Conservation (phyloP, 306 rosid genomes). For the Cotoneaster glaucophyllus region DNA sequence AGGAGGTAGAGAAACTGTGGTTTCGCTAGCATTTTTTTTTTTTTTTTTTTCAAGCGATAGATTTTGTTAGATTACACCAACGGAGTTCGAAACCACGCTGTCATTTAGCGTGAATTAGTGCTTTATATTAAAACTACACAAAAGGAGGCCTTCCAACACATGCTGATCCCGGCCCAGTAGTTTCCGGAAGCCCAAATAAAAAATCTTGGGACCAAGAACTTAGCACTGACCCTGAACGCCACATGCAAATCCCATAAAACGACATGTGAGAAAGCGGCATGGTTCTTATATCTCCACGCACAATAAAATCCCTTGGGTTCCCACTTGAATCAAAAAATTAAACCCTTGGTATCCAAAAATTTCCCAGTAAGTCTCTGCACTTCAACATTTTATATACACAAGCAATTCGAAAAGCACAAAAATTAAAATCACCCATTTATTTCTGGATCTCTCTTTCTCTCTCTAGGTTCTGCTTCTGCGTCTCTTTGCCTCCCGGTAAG, state of each 20-base stretch:
- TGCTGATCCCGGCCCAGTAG: background rate
- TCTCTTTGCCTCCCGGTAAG: conserved; percentile 14
- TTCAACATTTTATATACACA: background rate
- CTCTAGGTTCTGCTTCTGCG: background rate
- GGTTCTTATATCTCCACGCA: background rate
- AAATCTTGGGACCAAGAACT: background rate
- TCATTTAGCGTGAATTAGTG: too few relatives aligned
- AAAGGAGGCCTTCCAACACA: too few relatives aligned
- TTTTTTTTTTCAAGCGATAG: too few relatives aligned
- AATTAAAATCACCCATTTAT: background rate
- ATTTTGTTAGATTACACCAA: too few relatives aligned
- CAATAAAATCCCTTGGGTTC: background rate
- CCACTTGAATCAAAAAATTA: background rate
- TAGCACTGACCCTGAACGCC: background rate
- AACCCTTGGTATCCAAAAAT: background rate
- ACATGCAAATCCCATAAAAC: background rate
- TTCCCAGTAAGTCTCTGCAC: background rate
- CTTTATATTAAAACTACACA: too few relatives aligned
- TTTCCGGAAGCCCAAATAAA: conserved; percentile 9
- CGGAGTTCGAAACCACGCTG: too few relatives aligned
- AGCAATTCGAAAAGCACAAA: background rate
- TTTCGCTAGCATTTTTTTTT: too few relatives aligned
- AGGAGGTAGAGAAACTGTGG: too few relatives aligned
- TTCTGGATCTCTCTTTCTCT: conserved; percentile 4
- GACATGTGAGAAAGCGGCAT: background rate